These are phyloP conservation scores for Clavispora vitiphila DNA, from an alignment of 805 yeast species.

Conservation along the genomic window DNA sequence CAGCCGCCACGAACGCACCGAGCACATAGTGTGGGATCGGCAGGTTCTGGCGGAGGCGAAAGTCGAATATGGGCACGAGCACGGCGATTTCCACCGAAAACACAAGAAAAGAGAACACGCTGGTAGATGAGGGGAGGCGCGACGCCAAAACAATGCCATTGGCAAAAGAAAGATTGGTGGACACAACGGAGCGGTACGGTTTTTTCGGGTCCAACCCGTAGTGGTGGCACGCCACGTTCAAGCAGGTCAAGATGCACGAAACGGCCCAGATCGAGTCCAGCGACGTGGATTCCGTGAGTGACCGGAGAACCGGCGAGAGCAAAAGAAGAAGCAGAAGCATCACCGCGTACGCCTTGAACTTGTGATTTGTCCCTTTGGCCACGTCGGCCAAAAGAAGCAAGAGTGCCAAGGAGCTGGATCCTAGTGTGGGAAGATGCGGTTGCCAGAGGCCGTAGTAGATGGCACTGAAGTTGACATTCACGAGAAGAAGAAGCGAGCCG, in stretches of 20 bases:
- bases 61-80: conserved; percentile 65
- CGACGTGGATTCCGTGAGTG: conserved; percentile 82
- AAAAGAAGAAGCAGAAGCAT: conserved; percentile 69
- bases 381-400: conserved; percentile 24
- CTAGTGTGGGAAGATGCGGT: conserved; percentile 38
- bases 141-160: conserved; percentile 89
- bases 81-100: conserved; percentile 69
- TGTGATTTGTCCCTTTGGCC: conserved; percentile 1
- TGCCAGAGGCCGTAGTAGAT: conserved; percentile 48
- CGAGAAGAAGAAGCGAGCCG: conserved; percentile 56
- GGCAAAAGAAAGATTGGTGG: conserved; percentile 78
- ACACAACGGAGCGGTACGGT: conserved; percentile 48
- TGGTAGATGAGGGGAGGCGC: conserved; percentile 65
- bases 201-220: conserved; percentile 49
- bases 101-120: conserved; percentile 80
- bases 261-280: conserved; percentile 95
- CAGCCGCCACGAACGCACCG: conserved; percentile 21
- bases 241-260: conserved; percentile 69
- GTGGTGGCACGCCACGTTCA: conserved; percentile 65
- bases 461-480: conserved; percentile 65
- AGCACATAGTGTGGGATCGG: conserved; percentile 17
- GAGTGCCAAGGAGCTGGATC: conserved; percentile 22
- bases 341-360: conserved; percentile 59
- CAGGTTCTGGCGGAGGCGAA: conserved; percentile 46
- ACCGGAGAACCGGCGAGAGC: conserved; percentile 83